Conservation (phyloP, 257 asterid species). For the Solanum piurae region DNA sequence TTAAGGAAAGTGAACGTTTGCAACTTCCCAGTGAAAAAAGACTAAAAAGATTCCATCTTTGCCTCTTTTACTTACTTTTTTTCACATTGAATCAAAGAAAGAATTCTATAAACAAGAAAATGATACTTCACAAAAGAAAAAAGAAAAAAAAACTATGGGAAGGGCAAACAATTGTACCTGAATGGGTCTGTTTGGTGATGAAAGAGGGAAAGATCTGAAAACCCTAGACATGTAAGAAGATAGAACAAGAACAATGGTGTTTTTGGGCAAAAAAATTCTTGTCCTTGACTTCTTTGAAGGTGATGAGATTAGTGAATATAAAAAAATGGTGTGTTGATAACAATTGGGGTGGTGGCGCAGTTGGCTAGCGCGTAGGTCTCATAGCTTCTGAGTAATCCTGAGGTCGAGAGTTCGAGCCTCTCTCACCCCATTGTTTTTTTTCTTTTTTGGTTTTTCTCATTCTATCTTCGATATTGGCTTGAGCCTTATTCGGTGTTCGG, state of each 20-base stretch:
- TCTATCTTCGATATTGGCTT: too few species aligned
- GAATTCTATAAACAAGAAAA: not conserved
- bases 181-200: not conserved
- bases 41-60: not conserved
- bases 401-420: constrained; percentile 98
- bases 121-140: not conserved
- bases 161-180: not conserved
- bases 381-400: constrained; percentile 83
- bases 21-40: not conserved
- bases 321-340: accelerated
- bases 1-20: not conserved
- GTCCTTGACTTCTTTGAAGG: not conserved
- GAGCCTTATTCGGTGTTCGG: not conserved
- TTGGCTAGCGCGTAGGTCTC: constrained; percentile 99
- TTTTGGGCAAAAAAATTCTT: not conserved
- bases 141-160: not conserved
- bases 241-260: not conserved
- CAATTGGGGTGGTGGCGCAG: constrained; percentile 87
- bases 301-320: accelerated
- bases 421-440: constrained; percentile 44
- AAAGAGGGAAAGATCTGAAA: not conserved
- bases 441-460: too few species aligned
- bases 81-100: not conserved
- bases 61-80: not conserved
- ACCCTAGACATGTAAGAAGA: not conserved